A percentile compares a stretch with the other conserved stretches of the same genome.
Evolutionary conservation across 2,329 filamentous ascomycete species (phyloP).

Genomic region (Claviceps paspali): DNA sequence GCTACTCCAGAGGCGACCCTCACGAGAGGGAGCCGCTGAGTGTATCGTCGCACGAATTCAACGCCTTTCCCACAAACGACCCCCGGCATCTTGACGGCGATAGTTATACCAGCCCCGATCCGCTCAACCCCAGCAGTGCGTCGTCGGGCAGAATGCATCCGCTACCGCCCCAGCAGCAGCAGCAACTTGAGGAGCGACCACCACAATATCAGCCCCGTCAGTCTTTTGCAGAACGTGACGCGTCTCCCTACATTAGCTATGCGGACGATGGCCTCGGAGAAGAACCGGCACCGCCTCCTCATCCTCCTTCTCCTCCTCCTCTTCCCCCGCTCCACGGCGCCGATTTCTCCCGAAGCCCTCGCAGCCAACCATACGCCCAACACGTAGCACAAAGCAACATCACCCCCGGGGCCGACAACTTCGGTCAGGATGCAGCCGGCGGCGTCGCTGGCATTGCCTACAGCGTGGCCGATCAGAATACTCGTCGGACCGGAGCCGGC

Average conservation of each 20-base stretch:
- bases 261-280: not conserved
- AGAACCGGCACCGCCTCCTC: not conserved
- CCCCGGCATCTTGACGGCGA: constrained; percentile 10
- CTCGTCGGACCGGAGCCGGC: constrained; percentile 49
- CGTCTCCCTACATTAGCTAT: not conserved
- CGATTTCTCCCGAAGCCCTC: constrained; percentile 12
- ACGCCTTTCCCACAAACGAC: not conserved
- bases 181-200: not conserved
- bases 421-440: constrained; percentile 44
- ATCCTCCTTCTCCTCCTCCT: constrained; percentile 8
- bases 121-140: constrained; percentile 16
- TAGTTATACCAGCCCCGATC: constrained; percentile 1
- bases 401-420: constrained; percentile 53
- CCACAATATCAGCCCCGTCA: not conserved
- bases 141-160: constrained; percentile 5
- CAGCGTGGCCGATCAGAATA: constrained; percentile 48
- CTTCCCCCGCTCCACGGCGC: no score
- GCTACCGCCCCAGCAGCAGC: no score
- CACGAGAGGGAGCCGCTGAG: constrained; percentile 23
- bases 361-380: constrained; percentile 12
- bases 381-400: constrained; percentile 18
- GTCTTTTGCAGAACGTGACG: constrained; percentile 1
- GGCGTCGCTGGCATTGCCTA: constrained; percentile 55
- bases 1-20: constrained; percentile 15
- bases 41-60: constrained; percentile 6